These are phyloP conservation scores for Poterioochromonas sp. DNA, from an alignment of 352 stramenopile species.

Conservation along the genomic window DNA sequence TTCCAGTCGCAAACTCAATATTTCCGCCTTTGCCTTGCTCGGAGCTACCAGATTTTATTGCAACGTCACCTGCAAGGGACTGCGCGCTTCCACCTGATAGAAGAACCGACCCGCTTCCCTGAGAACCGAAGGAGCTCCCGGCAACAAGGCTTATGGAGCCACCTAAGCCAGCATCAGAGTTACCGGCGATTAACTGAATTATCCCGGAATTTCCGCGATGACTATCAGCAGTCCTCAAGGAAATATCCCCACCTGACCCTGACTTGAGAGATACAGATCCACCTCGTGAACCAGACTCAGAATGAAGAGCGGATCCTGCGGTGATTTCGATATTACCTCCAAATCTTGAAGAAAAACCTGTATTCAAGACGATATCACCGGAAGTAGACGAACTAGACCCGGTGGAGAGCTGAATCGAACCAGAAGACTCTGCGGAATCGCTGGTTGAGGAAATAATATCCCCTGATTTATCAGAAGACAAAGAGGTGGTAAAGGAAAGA, in stretches of 20 bases:
- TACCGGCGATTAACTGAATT: conserved; percentile 43
- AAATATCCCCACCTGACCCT: too few species aligned
- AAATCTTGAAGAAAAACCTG: too few species aligned
- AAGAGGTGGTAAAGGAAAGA: too few species aligned
- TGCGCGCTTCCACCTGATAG: too few species aligned
- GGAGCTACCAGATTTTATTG: conserved; percentile 44
- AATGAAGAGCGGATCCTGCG: conserved; percentile 49
- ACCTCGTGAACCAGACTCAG: too few species aligned
- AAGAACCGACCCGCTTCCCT: neutral
- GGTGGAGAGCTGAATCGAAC: conserved; percentile 59
- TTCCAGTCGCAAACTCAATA: conserved; percentile 53
- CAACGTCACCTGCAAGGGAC: too few species aligned
- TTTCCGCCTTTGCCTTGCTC: conserved; percentile 56
- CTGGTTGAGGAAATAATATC: conserved; percentile 47
- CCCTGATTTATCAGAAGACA: too few species aligned
- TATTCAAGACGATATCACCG: conserved; percentile 38
- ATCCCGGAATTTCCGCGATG: conserved; percentile 54
- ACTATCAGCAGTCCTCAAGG: conserved; percentile 58
- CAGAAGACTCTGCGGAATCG: conserved; percentile 53
- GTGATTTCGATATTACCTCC: conserved; percentile 43
- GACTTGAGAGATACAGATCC: too few species aligned
- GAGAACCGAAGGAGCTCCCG: neutral
- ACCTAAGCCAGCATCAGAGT: neutral
- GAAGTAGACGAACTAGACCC: conserved; percentile 53
- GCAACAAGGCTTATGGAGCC: neutral